Evolutionary conservation across 352 stramenopile genomes (phyloP), one percentile per base, ranked within the genome.

Genomic region (Phytophthora parvispora): DNA sequence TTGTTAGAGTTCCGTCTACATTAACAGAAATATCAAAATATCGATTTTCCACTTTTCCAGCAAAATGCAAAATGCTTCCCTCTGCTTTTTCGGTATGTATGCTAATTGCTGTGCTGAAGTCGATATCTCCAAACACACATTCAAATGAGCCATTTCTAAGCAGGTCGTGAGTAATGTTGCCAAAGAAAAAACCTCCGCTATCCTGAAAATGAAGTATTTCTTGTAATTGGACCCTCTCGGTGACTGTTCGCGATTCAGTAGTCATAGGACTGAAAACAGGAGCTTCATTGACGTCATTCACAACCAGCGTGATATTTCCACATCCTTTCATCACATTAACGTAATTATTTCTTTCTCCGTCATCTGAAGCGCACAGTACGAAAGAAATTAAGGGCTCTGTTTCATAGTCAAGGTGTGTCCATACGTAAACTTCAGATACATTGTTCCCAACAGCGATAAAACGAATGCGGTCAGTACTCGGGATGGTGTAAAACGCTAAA

Each of bases 291-390:
- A 79, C 58, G 47, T 90, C 71, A 6, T 52, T 20, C 7, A 90
- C 66, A 10, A 42, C 43, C 58, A 90, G 70, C 2, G 48, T 67
- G n/a, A 90, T 27, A 18, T 45, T 65, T 22, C 70, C 78, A 25
- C 82, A 90, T 8, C 72, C 73, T n/a, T 63, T 80, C 81, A 90
- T 90, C 22, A 68, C 68, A 6, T 74, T 68, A 32, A 85, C 57
- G 36, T 69, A 80, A 58, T 88, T 51, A 31, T 87, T 86, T 50
- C 47, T 62, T 6, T 49, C 79, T 27, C 81, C 81, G 42, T 90
- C 81, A 48, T 91, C 83, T 0, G 65, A 78, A n/a, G 78, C 78
- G 24, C 83, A 91, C 1, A 91, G 27, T 7, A 72, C 48, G 32
- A 82, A 81, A 3, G 16, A 60, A 12, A 86, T n/a, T 2, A 49